Evolutionary conservation across 257 asterid species (phyloP).

Genomic region (Gardenia jasminoides): DNA sequence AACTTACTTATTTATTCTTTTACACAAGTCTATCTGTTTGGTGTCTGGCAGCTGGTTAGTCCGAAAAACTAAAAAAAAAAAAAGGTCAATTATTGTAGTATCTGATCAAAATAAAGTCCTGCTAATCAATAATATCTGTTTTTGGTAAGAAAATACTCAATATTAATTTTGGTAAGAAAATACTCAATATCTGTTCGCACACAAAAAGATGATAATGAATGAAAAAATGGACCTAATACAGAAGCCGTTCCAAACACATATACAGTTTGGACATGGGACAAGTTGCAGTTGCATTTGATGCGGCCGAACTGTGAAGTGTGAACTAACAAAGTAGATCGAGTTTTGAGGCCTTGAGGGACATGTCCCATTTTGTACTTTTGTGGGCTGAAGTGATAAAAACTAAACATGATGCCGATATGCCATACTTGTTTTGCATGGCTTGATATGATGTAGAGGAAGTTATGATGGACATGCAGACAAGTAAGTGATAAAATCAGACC

Average conservation of each 20-base stretch:
- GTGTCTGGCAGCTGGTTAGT: not conserved
- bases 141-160: not conserved
- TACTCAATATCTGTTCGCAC: too few species aligned
- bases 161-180: too few species aligned
- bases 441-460: conserved; percentile 1
- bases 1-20: not conserved
- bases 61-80: not conserved
- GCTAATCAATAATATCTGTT: too few species aligned
- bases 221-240: not conserved
- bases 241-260: not conserved
- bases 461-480: conserved; percentile 22
- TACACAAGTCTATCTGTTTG: not conserved
- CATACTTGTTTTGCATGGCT: conserved; percentile 13
- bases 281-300: conserved; percentile 4
- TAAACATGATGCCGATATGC: not conserved
- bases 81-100: too few species aligned
- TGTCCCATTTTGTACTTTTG: conserved; percentile 21
- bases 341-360: conserved; percentile 7
- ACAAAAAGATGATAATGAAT: not conserved
- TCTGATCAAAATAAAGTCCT: not conserved
- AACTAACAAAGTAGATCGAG: not conserved
- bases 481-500: conserved; percentile 6
- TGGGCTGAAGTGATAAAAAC: conserved; percentile 17
- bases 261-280: conserved; percentile 8
- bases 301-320: not conserved